Evolutionary conservation across 2,329 filamentous ascomycete species (phyloP), one percentile per base, ranked within the genome.

Genomic region (Byssoonygena ceratinophila): DNA sequence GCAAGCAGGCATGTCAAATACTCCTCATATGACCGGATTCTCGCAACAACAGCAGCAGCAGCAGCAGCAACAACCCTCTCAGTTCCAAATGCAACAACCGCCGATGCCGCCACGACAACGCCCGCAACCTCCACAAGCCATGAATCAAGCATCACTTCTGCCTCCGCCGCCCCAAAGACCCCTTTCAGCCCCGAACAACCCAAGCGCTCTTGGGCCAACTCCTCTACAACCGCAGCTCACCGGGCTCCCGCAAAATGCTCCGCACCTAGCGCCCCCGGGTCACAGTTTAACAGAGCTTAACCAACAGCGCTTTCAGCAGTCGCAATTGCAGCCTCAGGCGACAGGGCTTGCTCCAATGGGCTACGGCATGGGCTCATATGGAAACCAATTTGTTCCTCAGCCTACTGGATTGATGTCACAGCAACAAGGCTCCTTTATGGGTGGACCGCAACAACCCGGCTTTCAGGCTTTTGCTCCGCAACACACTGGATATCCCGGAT

Each of bases 221-320:
- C 82, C 87, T 14, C 70, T 96, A 59, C 84, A 90, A 65, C 82
- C 88, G 49, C 91, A 96, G 65, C 79, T 90, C 68, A 96, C 92
- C 4, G 89, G 91, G 7, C 60, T 77, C 51, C 76, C 79, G 58
- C 79, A 81, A 62, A 72, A 72, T 9, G 62, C 61, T 2, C 66
- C 66, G 12, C 81, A 81, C 57, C 74, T 87, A 52, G 84, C 85
- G 25, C 80, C 84, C 27, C 78, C 80, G 2, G 87, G 88, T 11
- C 86, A 91, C 67, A 91, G 83, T 65, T 66, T 94, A 59, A 78
- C 82, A 60, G 87, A 91, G 43, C 72, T 92, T 41, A 80, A 72
- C 54, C 83, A 86, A 63, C 76, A 79, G 57, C 78, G 81, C 56
- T 58, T 57, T 40, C 66, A 70, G 44, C 68, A 71, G 52, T 70